Percentiles rank a stretch among this genome's conserved stretches.
phyloP scores from a whole-genome alignment of 768 basidiomycete species.

The Lentinula sp. region DNA sequence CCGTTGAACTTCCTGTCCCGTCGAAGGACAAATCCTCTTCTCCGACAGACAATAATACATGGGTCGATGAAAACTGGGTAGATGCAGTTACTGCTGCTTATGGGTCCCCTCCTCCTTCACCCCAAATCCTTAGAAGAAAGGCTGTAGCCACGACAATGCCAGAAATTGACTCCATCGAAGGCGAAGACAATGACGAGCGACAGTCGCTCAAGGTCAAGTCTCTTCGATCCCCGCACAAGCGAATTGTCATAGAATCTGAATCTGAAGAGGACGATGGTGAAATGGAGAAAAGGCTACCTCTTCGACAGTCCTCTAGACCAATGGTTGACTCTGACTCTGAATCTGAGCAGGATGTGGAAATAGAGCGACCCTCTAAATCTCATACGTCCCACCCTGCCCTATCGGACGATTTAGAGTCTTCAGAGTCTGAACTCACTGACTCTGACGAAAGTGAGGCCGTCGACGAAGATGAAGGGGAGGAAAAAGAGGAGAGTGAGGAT shows the following conservation, averaged over 20 bases:
- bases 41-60: background rate
- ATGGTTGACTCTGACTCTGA: background rate
- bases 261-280: background rate
- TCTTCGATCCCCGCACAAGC: background rate
- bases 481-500: background rate
- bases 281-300: background rate
- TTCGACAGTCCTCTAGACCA: background rate
- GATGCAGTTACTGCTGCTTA: background rate
- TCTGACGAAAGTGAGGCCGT: background rate
- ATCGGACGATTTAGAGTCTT: background rate
- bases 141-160: background rate
- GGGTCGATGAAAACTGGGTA: background rate
- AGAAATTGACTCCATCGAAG: background rate
- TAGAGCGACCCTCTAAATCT: background rate
- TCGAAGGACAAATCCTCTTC: background rate
- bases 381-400: background rate
- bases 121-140: background rate
- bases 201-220: background rate
- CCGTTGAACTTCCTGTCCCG: background rate
- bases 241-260: background rate
- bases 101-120: background rate
- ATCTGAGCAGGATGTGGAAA: background rate
- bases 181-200: background rate
- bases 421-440: background rate
- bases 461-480: background rate